Base-by-base conservation (phyloP, 2,329 filamentous ascomycete species). In the Daldinia sp. region DNA sequence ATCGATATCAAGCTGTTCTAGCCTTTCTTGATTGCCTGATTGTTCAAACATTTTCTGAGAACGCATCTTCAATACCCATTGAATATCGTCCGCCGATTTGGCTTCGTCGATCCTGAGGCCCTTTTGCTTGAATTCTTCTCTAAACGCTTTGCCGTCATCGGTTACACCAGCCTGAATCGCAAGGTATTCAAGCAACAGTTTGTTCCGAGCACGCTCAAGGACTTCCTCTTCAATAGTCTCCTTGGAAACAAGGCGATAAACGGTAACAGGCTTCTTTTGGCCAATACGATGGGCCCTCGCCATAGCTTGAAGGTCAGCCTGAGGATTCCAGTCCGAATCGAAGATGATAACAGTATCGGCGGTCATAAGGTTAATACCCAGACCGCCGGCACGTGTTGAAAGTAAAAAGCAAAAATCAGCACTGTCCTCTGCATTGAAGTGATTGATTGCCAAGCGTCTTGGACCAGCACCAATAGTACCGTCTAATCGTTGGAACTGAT, bases 1-100 rank as follows among this genome's bases (percentile, higher is more conserved):
- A 75, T 99, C 96, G 70, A 99, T 98, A 75, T 99, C 95, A 21
- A 99, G 88, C 77, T 97, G 93, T 78, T 99, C 95, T 4, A 99
- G 84, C 75, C 96, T 95, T 79, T 94, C 91, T 77, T 99, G 95
- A 75, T 99, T 99, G 61, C 93, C 92, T 9, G 92, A 95, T 76
- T 97, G 94, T 78, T 98, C 94, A 70, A 99, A 99, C 90, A 99
- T 96, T 78, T 95, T 97, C 75, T 97, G 95, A n/a, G 95, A 96
- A 70, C 95, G 91, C 79, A 94, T 93, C 81, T 98, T 98, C 73
- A 99, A 85, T 61, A 99, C 96, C 77, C 92, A 91, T 66, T 95
- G 96, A 68, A 98, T 98, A 73, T 97, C 95, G 68, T 97, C 94
- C 0, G 92, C 92, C 2, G 93, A 96, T 61, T 90, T 94, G 6